A percentile compares a stretch with the other conserved stretches of the same genome.
Evolutionary conservation across 2,329 filamentous ascomycete genomes (phyloP).

Genomic region (Sclerotinia sclerotiorum): DNA sequence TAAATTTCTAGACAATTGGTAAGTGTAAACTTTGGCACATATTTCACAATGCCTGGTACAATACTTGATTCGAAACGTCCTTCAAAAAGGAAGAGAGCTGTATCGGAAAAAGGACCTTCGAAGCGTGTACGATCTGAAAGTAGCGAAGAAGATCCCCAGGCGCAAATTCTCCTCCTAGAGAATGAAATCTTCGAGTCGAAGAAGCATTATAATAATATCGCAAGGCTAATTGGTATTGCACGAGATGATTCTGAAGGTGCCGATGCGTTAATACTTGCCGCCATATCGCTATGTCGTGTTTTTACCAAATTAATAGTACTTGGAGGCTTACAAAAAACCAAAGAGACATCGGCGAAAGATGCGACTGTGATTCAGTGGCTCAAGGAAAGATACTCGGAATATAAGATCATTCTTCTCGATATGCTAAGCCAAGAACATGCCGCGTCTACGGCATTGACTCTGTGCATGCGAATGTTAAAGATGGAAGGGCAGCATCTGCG

Average conservation of each 20-base stretch:
- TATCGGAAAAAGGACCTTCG: constrained; percentile 48
- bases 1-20: constrained; percentile 12
- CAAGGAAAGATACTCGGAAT: constrained; percentile 70
- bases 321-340: constrained; percentile 66
- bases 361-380: constrained; percentile 75
- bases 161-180: constrained; percentile 73
- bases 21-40: background rate
- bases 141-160: constrained; percentile 56
- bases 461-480: constrained; percentile 83
- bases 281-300: constrained; percentile 79
- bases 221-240: constrained; percentile 63
- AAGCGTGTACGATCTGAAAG: constrained; percentile 46
- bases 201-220: constrained; percentile 90
- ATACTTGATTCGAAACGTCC: constrained; percentile 26
- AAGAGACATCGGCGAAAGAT: constrained; percentile 69
- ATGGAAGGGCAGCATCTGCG: constrained; percentile 67
- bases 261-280: constrained; percentile 64
- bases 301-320: constrained; percentile 79
- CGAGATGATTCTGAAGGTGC: constrained; percentile 50
- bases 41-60: constrained; percentile 35
- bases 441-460: constrained; percentile 70
- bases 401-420: constrained; percentile 60
- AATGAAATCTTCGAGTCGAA: constrained; percentile 79
- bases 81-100: constrained; percentile 51
- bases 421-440: constrained; percentile 62